Conservation (phyloP, 331 rosid species). For the Pyrus hybrid region DNA sequence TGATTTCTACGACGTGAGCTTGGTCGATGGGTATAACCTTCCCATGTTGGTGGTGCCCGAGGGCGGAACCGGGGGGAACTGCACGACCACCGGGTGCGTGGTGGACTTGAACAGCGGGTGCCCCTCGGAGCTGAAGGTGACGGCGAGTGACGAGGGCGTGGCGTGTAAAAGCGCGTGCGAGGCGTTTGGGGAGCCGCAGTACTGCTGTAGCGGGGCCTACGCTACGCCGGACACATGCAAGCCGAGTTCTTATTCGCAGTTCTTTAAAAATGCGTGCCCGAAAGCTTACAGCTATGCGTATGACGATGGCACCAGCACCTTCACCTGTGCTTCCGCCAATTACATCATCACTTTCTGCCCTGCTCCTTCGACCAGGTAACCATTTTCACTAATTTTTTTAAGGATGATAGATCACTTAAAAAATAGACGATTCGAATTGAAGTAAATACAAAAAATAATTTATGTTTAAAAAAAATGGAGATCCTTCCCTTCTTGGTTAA, state of each 20-base stretch:
- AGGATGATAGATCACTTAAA: no score
- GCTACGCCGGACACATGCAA: slow-evolving; percentile 59
- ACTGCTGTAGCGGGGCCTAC: slow-evolving; percentile 75
- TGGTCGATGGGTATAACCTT: slow-evolving; percentile 85
- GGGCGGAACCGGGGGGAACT: slow-evolving; percentile 49
- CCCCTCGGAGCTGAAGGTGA: slow-evolving; percentile 59
- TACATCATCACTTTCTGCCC: slow-evolving; percentile 69
- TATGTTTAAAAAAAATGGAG: no score
- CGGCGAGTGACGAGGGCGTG: slow-evolving; percentile 29
- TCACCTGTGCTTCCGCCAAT: slow-evolving; percentile 69
- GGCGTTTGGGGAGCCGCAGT: slow-evolving; percentile 69
- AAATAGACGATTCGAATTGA: no score
- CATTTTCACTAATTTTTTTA: neutral
- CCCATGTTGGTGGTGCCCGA: slow-evolving; percentile 54
- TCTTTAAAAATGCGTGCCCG: slow-evolving; percentile 69
- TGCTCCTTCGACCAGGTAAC: slow-evolving; percentile 35
- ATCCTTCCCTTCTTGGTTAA: no score
- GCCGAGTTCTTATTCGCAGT: slow-evolving; percentile 62
- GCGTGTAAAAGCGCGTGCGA: slow-evolving; percentile 93
- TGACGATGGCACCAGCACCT: slow-evolving; percentile 84
- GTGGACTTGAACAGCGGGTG: slow-evolving; percentile 53
- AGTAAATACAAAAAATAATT: no score
- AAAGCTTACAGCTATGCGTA: slow-evolving; percentile 83
- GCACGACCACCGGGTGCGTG: slow-evolving; percentile 59
- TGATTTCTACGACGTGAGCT: slow-evolving; percentile 83